Percentiles rank a stretch among this genome's conserved stretches.
Evolutionary conservation across 73 alveolate genomes (phyloP).

Genomic region (Paramecium biaurelia): DNA sequence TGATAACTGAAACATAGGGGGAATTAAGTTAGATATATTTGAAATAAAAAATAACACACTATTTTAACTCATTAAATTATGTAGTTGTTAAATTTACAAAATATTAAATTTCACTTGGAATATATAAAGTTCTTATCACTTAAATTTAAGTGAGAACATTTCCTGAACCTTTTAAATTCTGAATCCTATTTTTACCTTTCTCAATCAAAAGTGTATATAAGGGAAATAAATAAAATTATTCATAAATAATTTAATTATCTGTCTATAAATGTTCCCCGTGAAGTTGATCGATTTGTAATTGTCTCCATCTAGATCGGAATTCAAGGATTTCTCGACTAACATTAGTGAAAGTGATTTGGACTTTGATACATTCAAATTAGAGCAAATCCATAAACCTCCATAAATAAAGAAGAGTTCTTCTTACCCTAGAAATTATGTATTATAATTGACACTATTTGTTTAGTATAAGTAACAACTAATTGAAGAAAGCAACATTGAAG

Average conservation of each 20-base stretch:
- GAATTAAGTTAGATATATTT: neutral
- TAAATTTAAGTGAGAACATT: neutral
- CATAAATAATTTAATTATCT: conserved; percentile 32
- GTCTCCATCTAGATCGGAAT: conserved; percentile 40
- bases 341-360: conserved; percentile 38
- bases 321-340: conserved; percentile 19
- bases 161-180: neutral
- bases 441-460: neutral
- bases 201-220: neutral
- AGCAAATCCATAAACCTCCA: neutral
- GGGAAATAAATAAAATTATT: conserved; percentile 23
- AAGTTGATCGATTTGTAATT: neutral
- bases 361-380: neutral
- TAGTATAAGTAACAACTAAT: conserved; percentile 10
- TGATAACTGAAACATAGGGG: neutral
- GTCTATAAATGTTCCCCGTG: conserved; percentile 45
- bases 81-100: neutral
- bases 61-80: neutral
- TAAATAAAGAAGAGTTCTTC: conserved; percentile 51
- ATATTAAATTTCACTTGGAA: neutral
- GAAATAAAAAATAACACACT: neutral
- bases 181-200: neutral
- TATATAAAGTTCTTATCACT: neutral
- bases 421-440: conserved; percentile 19
- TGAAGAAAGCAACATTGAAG: conserved; percentile 39